Evolutionary conservation across 139 green algal species (phyloP), one percentile per base, ranked within the genome.

Genomic region (Monoraphidium neglectum): DNA sequence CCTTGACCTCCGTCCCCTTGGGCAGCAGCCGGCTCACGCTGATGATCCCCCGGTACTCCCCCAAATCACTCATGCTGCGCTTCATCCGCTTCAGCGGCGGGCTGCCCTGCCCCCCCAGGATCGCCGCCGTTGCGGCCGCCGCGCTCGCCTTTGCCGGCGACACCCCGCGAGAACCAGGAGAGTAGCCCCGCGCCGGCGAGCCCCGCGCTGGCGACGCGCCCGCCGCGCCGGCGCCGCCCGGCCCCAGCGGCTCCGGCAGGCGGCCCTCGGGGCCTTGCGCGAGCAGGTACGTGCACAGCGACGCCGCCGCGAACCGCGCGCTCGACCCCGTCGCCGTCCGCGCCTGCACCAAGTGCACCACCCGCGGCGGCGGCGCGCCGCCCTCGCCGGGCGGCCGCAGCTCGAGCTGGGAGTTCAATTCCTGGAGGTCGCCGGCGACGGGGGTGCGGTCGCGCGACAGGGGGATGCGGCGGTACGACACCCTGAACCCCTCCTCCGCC

Each of bases 401-500:
- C 37, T 38, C 36, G 21, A 53, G 47, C 40, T 92, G 87, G 6
- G 49, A 36, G 57, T 91, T 78, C 69, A 98, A 82, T 26, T 86
- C 81, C 67, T 92, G 82, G 53, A 98, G 70, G 85, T 98, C 93
- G 0, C 70, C 69, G 2, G 93, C 83, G 70, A 90, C 82, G 13
- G 93, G 92, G 2, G 90, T 97, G 82, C 93, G 87, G 77, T 97
- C 91, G 10, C 93, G 84, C 3, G 93, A 97, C 37, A 98, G 84
- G 10, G 93, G 93, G 43, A 96, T 87, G 56, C 93, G 83, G 35
- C 83, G 70, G 86, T 97, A 97, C 13, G 70, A 75, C 1, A 95
- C 36, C 21, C 86, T 71, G 82, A 82, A 95, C 28, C 92, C 92
- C 54, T 89, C 88, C 3, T 77, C 80, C 23, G 79, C 82, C 33